Base-by-base conservation (phyloP, 108 stramenopile genomes). In the Cylindrotheca fusiformis region DNA sequence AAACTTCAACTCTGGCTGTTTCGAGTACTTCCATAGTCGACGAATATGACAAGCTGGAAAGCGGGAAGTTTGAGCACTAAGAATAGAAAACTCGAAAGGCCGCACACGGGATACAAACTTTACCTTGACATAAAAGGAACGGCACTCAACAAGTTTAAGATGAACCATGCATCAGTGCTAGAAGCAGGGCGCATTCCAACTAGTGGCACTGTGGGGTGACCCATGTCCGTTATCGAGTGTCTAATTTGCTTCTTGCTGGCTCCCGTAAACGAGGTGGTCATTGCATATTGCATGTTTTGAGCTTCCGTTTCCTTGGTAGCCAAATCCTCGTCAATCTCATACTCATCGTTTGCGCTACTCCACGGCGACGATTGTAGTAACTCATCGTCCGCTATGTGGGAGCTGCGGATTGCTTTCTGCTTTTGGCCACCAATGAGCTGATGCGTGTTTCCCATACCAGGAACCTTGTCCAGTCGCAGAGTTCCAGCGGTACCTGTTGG, bases 401-500 rank as follows among this genome's bases (percentile, higher is more conserved):
- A 18, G 60, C 24, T 26, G 36, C 31, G 3, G 52, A 32, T 17
- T 46, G 49, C 52, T 65, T 67, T 22, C 29, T 54, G 28, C 26
- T 54, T 26, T 49, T 68, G 18, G 60, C 65, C 31, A 74, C 48
- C 59, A 44, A 67, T 41, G 6, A 12, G 63, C 56, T 32, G 71
- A 64, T 20, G 62, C 6, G 10, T 41, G 36, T 41, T 63, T 3
- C 55, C 56, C n/a, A 57, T 29, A 8, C 63, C 47, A 45, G 47
- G 48, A 19, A 81, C 46, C 41, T 83, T 55, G 60, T 90, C 91
- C 10, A 93, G 67, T 18, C 88, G 77, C 19, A 94, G 79, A 32
- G 93, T 94, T 21, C 93, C 93, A 2, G 77, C 88, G n/a, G 93
- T 94, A 19, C 93, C 93, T 1, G 93, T 94, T 33, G 89, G 93